Conservation (phyloP, 2,329 filamentous ascomycete species). For the Arachnopeziza araneosa region DNA sequence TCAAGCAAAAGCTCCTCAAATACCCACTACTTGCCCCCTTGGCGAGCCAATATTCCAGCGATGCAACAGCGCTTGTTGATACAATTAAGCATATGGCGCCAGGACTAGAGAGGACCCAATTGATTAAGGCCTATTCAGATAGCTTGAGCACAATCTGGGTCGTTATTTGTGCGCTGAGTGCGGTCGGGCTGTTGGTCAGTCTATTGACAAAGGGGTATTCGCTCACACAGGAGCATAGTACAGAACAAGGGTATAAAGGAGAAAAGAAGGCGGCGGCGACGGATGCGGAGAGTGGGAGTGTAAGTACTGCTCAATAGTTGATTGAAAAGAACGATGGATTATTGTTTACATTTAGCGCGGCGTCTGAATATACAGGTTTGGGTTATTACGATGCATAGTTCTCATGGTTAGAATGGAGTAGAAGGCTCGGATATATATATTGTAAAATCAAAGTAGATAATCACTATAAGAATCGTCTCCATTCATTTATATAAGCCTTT, state of each 20-base stretch:
- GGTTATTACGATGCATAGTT: background rate
- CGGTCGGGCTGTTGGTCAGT: constrained; percentile 42
- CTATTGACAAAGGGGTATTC: constrained; percentile 44
- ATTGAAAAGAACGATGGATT: background rate
- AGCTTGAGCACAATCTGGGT: constrained; percentile 50
- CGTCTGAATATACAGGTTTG: background rate
- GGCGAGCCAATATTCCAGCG: constrained; percentile 25
- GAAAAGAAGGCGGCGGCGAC: background rate
- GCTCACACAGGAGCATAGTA: constrained; percentile 42
- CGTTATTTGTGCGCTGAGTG: constrained; percentile 48
- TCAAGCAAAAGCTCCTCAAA: constrained; percentile 22
- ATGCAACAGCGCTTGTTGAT: constrained; percentile 26
- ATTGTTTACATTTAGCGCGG: background rate
- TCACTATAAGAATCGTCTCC: background rate
- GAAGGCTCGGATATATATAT: background rate
- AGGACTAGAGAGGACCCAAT: constrained; percentile 35
- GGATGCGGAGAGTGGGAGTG: background rate
- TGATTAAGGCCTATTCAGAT: constrained; percentile 49
- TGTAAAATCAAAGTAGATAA: background rate
- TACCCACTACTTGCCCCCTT: constrained; percentile 21
- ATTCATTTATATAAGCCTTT: background rate
- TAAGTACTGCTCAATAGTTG: background rate
- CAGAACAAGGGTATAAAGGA: constrained; percentile 37
- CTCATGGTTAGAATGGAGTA: background rate
- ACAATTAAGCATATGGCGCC: constrained; percentile 24